phyloP scores from a whole-genome alignment of 768 basidiomycete genomes.

The Tricholoma sp. region DNA sequence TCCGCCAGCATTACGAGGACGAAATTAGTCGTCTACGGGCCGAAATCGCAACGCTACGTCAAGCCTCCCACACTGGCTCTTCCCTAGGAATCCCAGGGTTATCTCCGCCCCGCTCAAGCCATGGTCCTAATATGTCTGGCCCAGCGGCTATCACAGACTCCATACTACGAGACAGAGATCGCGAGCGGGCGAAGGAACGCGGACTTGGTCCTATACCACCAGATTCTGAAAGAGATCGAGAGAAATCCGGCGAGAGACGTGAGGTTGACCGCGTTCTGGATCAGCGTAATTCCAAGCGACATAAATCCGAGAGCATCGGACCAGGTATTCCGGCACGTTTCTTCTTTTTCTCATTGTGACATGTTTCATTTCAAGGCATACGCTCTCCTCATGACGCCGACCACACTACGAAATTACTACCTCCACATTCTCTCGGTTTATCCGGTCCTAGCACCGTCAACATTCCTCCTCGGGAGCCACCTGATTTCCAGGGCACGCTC shows the following conservation, averaged over 20 bases:
- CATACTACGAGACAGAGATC: constrained; percentile 22
- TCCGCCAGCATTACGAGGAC: constrained; percentile 82
- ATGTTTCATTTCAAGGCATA: constrained; percentile 18
- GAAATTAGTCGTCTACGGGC: constrained; percentile 70
- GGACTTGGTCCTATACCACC: constrained; percentile 14
- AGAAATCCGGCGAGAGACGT: constrained; percentile 11
- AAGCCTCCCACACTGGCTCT: constrained; percentile 5
- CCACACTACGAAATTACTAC: constrained; percentile 27
- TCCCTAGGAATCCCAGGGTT: constrained; percentile 14
- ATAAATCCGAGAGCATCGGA: constrained; percentile 7
- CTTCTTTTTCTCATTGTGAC: background rate
- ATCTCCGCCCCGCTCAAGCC: constrained; percentile 5
- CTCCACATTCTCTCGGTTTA: constrained; percentile 21
- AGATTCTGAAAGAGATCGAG: constrained; percentile 13
- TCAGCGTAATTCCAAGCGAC: constrained; percentile 19
- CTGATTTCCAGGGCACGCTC: constrained; percentile 14
- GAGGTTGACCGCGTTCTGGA: constrained; percentile 29
- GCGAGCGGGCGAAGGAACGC: constrained; percentile 26
- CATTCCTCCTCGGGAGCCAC: constrained; percentile 9
- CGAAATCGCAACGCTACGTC: constrained; percentile 45
- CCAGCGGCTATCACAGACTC: background rate
- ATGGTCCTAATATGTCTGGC: background rate
- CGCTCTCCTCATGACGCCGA: constrained; percentile 25
- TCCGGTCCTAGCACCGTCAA: constrained; percentile 9
- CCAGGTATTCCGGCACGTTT: background rate